Percentiles rank a stretch among this genome's conserved stretches.
These are phyloP conservation scores for Penicillium canescens DNA, from an alignment of 495 filamentous ascomycete species.

Conservation along the genomic window DNA sequence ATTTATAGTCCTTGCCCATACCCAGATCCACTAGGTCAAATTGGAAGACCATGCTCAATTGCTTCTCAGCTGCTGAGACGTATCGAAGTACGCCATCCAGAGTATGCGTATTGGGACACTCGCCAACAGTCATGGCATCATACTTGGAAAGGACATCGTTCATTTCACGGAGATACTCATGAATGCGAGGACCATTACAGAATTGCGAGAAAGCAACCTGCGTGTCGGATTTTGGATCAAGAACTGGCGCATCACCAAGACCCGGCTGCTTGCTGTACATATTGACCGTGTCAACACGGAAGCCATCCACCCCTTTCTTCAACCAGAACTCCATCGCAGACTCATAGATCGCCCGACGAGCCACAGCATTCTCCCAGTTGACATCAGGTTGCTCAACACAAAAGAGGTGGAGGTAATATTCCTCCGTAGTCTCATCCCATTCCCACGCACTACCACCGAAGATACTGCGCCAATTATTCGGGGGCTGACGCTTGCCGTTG, in stretches of 20 bases:
- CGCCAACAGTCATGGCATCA: conserved; percentile 51
- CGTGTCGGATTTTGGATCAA: conserved; percentile 34
- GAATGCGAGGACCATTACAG: conserved; percentile 59
- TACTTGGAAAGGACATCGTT: conserved; percentile 44
- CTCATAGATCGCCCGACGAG: conserved; percentile 50
- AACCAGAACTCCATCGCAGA: conserved; percentile 55
- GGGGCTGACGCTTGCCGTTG: conserved; percentile 52
- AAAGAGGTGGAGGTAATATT: conserved; percentile 57
- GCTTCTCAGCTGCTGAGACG: conserved; percentile 41
- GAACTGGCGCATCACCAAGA: conserved; percentile 45
- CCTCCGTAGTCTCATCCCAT: conserved; percentile 50
- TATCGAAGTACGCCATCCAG: conserved; percentile 45
- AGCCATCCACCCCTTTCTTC: conserved; percentile 51
- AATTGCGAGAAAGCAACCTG: conserved; percentile 49
- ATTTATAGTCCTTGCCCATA: conserved; percentile 35
- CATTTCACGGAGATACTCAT: conserved; percentile 54
- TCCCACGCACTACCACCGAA: conserved; percentile 57
- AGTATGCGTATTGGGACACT: conserved; percentile 47
- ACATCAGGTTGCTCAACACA: conserved; percentile 53
- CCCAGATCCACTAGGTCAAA: conserved; percentile 54
- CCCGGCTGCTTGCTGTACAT: conserved; percentile 49
- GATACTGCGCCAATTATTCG: conserved; percentile 58
- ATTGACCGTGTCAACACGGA: conserved; percentile 59
- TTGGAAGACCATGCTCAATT: conserved; percentile 58
- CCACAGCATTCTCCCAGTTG: conserved; percentile 54